A percentile compares a stretch with the other conserved stretches of the same genome.
Conservation (phyloP, 345 rosid genomes). For the Limnanthes douglasii region DNA sequence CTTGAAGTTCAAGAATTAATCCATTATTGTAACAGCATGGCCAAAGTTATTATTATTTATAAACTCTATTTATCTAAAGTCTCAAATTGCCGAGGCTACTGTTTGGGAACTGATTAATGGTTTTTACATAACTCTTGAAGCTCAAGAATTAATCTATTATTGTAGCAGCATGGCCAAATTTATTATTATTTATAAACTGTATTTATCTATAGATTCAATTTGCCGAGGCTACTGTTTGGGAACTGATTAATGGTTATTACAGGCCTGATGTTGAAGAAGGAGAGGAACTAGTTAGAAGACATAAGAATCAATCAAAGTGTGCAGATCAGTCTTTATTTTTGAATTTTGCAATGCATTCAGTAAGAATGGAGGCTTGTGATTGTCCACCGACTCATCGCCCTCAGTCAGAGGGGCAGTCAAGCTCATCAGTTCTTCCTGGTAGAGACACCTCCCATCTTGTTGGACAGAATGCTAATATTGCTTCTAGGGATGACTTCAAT, state of each 20-base stretch:
- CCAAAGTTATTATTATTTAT: too few relatives aligned
- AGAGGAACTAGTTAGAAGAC: conserved; percentile 71
- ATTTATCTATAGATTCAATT: too few relatives aligned
- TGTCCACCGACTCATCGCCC: conserved; percentile 58
- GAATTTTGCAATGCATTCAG: conserved; percentile 98
- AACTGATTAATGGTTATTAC: conserved; percentile 13
- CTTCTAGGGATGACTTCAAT: conserved; percentile 25
- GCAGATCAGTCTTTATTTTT: conserved; percentile 73
- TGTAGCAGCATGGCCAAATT: too few relatives aligned
- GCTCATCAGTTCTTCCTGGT: conserved; percentile 49
- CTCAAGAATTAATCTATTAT: too few relatives aligned
- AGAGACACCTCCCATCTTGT: conserved; percentile 23
- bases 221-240: too few relatives aligned
- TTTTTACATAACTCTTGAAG: too few relatives aligned
- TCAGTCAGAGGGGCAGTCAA: conserved; percentile 27
- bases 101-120: too few relatives aligned
- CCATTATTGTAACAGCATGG: too few relatives aligned
- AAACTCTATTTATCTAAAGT: too few relatives aligned
- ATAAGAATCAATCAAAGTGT: conserved; percentile 63
- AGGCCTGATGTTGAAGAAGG: conserved; percentile 95
- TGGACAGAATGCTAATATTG: conserved; percentile 23
- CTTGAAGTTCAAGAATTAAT: conserved; percentile 1
- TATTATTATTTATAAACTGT: too few relatives aligned
- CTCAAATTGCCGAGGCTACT: too few relatives aligned
- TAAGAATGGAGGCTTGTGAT: conserved; percentile 97